Conservation (phyloP, 2,329 filamentous ascomycete genomes). For the Tolypocladium tundrense region DNA sequence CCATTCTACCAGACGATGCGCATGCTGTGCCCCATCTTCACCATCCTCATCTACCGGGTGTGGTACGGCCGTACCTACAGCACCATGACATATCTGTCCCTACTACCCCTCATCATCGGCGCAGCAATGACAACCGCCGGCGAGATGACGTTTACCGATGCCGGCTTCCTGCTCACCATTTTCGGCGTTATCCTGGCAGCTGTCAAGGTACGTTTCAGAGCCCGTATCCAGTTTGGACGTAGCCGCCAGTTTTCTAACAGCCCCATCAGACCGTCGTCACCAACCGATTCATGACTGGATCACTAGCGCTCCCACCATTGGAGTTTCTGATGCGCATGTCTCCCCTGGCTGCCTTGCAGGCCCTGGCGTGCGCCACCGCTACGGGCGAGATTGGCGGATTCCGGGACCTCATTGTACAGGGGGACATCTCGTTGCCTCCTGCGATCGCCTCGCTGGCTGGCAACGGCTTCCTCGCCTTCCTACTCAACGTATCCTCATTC, state of each 20-base stretch:
- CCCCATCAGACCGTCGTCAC: slow-evolving; percentile 43
- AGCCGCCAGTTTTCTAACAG: slow-evolving; percentile 7
- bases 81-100: slow-evolving; percentile 45
- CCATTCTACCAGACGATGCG: slow-evolving; percentile 57
- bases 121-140: slow-evolving; percentile 50
- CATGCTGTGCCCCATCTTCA: slow-evolving; percentile 51
- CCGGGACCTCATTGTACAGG: slow-evolving; percentile 21
- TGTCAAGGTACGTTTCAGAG: slow-evolving; percentile 32
- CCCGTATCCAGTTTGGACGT: too few species aligned
- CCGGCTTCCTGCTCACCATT: slow-evolving; percentile 45
- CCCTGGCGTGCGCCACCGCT: slow-evolving; percentile 37
- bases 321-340: slow-evolving; percentile 55
- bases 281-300: slow-evolving; percentile 54
- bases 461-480: slow-evolving; percentile 44
- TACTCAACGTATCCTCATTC: slow-evolving; percentile 47
- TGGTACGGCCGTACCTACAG: slow-evolving; percentile 46
- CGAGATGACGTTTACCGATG: slow-evolving; percentile 51
- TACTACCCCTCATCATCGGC: slow-evolving; percentile 50
- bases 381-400: slow-evolving; percentile 41
- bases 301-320: slow-evolving; percentile 44
- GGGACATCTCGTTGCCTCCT: slow-evolving; percentile 23
- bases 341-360: slow-evolving; percentile 47
- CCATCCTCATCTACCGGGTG: slow-evolving; percentile 49
- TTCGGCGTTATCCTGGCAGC: slow-evolving; percentile 44
- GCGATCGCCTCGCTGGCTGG: slow-evolving; percentile 32